Base-by-base conservation (phyloP, 106 monocot species). In the Gastrodia elata region DNA sequence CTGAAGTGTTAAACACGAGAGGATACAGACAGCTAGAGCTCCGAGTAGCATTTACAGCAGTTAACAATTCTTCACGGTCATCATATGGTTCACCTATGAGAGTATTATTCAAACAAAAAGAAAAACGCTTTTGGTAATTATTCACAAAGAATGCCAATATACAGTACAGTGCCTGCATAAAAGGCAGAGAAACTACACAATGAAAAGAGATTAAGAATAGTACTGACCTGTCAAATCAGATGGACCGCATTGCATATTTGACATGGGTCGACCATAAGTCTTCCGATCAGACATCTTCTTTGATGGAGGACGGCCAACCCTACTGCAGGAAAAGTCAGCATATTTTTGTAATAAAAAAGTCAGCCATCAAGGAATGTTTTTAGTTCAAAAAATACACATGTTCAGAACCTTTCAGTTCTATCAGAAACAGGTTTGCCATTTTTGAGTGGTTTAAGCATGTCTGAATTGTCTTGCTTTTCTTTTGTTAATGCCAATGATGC, bases 281-380 rank as follows among this genome's bases (percentile, higher is more conserved):
- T 98, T 93, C 67, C 88, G 86, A 64, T 98, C 91, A 67, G 90
- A 83, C 38, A 40, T 68, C 76, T 96, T 96, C 65, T 97, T 93
- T 30, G 88, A 83, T 65, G 85, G 89, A 16, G 92, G 88, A 28
- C 90, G 88, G 4, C 93, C 90, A 61, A 86, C 44, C 74, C 84
- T 88, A 79, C 91, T 93, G 84, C 73, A 79, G 33, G 32, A 72
- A 67, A 40, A 64, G 49, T 49, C 39, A 76, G 42, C 20, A 27
- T 41, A 6, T 43, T 57, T 69, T 30, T 30, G 13, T 32, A 64
- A 71, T 69, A 70, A 65, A 30, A 67, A 39, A 67, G 18, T 0
- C 8, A 30, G 16, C 59, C n/a, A 70, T 26, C 14, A 22, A 25
- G 35, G 26, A 30, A 32, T 42, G 56, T 76, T 20, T 28, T 14